Base-by-base conservation (phyloP, 306 rosid genomes). In the Glycyrrhiza uralensis region DNA sequence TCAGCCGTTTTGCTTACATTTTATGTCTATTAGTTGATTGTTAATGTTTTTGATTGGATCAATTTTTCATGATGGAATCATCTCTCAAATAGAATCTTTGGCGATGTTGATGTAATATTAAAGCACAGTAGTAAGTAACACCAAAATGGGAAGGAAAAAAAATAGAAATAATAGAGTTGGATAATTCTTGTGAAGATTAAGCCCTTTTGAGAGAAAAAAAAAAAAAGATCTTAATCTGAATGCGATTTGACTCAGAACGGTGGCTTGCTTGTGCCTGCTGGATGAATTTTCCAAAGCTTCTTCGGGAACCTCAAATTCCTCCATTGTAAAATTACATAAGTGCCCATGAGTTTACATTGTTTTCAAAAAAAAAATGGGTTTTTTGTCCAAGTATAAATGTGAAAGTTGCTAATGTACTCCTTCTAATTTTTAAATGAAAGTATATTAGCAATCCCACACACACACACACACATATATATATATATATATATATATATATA, bases 281-380 rank as follows among this genome's bases (percentile, higher is more conserved):
- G 90, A 87, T 38, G 78, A 82, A 80, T 24, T 78, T 54, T 82
- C 83, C 35, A 84, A 90, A 76, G 92, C 83, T 46, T 88, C 91
- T 32, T 89, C 99, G 8, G 97, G 90, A 75, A 95, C 97, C 54
- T 95, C 99, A 24, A 91, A 91, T 84, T 91, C 99, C 42, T 95
- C 96, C 26, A 67, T 89, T 64, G 96, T 91, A 89, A 89, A 91
- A n/a, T n/a, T n/a, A n/a, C n/a, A n/a, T n/a, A n/a, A n/a, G n/a
- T n/a, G n/a, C n/a, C n/a, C n/a, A n/a, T n/a, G n/a, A n/a, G n/a
- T n/a, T n/a, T n/a, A n/a, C n/a, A n/a, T n/a, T n/a, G n/a, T n/a
- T n/a, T n/a, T n/a, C n/a, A n/a, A n/a, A n/a, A n/a, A n/a, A n/a
- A n/a, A n/a, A n/a, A n/a, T n/a, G n/a, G n/a, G n/a, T n/a, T n/a